These are phyloP conservation scores for Castanea mollissima DNA, from an alignment of 306 rosid species.

Conservation along the genomic window DNA sequence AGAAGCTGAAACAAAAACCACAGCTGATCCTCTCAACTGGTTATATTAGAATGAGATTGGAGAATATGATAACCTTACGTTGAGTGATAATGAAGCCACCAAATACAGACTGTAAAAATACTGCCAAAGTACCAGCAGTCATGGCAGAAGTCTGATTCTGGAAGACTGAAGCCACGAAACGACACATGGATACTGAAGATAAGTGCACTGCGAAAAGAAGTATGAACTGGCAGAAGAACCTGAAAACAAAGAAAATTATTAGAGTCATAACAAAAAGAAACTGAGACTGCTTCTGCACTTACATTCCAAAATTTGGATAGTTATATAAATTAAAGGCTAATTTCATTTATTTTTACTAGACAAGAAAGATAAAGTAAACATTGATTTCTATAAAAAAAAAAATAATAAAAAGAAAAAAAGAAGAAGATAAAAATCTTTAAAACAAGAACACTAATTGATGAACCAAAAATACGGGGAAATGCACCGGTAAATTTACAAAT, in stretches of 20 bases:
- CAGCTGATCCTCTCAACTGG: not conserved
- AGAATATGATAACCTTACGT: constrained; percentile 13
- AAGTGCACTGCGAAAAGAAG: constrained; percentile 28
- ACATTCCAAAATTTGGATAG: no score
- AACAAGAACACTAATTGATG: constrained; percentile 19
- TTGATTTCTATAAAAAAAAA: no score
- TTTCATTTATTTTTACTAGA: no score
- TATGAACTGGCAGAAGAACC: constrained; percentile 39
- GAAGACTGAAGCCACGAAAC: constrained; percentile 26
- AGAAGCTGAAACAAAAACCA: constrained; percentile 24
- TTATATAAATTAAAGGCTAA: no score
- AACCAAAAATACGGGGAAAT: not conserved
- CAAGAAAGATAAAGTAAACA: no score
- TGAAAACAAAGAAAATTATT: not conserved
- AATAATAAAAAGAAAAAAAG: no score
- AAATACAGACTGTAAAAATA: constrained; percentile 13
- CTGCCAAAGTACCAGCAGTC: constrained; percentile 22
- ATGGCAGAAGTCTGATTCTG: constrained; percentile 18
- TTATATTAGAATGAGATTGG: not conserved
- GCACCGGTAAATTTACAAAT: not conserved
- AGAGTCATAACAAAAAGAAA: not conserved
- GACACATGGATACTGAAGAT: constrained; percentile 36
- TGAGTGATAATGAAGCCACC: constrained; percentile 32
- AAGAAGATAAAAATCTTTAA: no score
- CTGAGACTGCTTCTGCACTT: not conserved